Conservation (phyloP, 2,329 filamentous ascomycete species). For the Sporothrix luriei region DNA sequence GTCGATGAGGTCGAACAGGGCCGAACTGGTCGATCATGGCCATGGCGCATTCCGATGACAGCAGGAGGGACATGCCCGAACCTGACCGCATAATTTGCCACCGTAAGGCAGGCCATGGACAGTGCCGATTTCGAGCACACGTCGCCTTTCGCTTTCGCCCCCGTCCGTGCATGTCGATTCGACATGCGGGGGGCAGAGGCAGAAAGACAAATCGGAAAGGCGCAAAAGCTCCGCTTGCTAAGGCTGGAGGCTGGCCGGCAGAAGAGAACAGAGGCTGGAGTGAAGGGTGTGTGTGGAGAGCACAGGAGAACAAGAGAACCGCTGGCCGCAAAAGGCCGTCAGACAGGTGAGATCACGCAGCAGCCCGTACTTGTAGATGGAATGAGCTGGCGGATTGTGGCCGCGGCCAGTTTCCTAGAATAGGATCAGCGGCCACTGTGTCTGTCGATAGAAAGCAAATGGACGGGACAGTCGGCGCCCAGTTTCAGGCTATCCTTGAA, state of each 20-base stretch:
- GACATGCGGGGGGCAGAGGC: neutral
- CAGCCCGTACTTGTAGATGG: conserved; percentile 18
- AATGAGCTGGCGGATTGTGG: neutral
- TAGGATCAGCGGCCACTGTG: neutral
- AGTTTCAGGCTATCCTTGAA: conserved; percentile 3
- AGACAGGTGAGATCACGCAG: conserved; percentile 22
- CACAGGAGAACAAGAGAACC: too few species aligned
- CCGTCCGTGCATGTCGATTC: conserved; percentile 5
- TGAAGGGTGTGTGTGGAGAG: neutral
- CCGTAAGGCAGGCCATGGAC: neutral
- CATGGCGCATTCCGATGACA: neutral
- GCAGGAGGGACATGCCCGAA: neutral
- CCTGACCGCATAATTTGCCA: conserved; percentile 20
- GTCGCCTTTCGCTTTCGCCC: neutral
- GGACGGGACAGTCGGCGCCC: neutral
- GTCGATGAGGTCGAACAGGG: too few species aligned
- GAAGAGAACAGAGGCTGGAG: neutral
- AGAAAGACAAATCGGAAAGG: neutral
- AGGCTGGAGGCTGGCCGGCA: too few species aligned
- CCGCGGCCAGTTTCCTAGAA: conserved; percentile 17
- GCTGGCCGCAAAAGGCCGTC: conserved; percentile 7
- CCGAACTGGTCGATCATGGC: conserved; percentile 14
- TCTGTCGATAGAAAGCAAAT: neutral
- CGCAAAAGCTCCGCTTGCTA: conserved; percentile 17
- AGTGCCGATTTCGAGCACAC: conserved; percentile 15